Evolutionary conservation across 345 rosid genomes (phyloP), one percentile per base, ranked within the genome.

Genomic region (Heritiera littoralis): DNA sequence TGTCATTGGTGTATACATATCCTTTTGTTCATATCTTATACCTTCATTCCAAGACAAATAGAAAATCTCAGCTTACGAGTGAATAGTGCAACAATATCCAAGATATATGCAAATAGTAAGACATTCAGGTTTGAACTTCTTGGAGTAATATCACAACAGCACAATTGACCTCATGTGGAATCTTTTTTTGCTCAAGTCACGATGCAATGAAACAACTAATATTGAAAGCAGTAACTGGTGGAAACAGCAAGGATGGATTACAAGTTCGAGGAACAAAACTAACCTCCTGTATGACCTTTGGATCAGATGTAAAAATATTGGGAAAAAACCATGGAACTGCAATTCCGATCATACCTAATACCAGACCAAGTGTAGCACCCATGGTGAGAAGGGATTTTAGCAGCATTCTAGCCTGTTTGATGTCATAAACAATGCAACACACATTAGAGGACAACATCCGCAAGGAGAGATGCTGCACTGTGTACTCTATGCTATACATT

Each of bases 261-360:
- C 66, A 71, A 78, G 56, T 28, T 73, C 11, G 51, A 60, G 41
- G 45, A 61, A 79, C 18, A 63, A 66, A 66, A 20, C 86, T 82
- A 70, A 92, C 98, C 96, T 91, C 89, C 63, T 55, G 80, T 59
- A 85, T 85, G 86, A 95, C 92, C 80, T 59, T 75, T 74, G 46
- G 83, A 79, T 93, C 97, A 58, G 80, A 88, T 59, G 98, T 95
- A 79, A 93, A 95, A 67, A 93, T 78, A 80, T 78, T 82, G 56
- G 98, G 96, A 80, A 89, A 89, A 72, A 89, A 86, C 90, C 89
- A 83, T 64, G 95, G 97, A 81, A 95, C 85, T 71, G 84, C 80
- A 43, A 90, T 87, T 79, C 93, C 97, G 74, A 88, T 79, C 70
- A 66, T 78, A 79, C 91, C 97, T 10, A 93, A 75, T 35, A 82